These are phyloP conservation scores for Colletotrichum incanum DNA, from an alignment of 2,329 filamentous ascomycete species.

Conservation along the genomic window DNA sequence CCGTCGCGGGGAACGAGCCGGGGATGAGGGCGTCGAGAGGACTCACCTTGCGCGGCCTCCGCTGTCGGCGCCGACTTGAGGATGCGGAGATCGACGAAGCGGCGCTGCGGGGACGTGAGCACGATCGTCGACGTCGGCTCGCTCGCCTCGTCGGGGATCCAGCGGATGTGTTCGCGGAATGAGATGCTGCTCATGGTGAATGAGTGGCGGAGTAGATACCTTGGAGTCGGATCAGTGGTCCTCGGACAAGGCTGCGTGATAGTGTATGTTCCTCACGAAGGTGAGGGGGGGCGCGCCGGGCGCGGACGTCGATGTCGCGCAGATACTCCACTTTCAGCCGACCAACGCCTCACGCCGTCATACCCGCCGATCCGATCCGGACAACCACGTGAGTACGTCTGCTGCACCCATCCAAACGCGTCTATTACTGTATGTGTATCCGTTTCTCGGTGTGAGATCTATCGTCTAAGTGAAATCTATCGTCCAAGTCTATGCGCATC, in stretches of 20 bases:
- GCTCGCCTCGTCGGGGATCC: constrained; percentile 64
- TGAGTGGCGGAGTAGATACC: too few species aligned
- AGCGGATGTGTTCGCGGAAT: constrained; percentile 71
- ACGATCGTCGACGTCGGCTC: constrained; percentile 78
- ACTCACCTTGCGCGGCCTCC: constrained; percentile 35
- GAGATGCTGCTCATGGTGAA: constrained; percentile 67
- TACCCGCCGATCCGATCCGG: constrained; percentile 5
- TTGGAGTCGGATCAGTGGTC: too few species aligned
- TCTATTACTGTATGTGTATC: constrained; percentile 15
- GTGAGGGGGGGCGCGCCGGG: not conserved
- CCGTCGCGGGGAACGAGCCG: too few species aligned
- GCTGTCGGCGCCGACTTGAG: constrained; percentile 45
- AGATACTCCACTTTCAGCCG: constrained; percentile 30
- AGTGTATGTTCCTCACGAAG: not conserved
- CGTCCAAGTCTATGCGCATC: constrained; percentile 5
- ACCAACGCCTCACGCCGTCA: constrained; percentile 21
- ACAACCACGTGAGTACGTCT: not conserved
- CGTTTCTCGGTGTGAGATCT: constrained; percentile 24
- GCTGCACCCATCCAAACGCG: not conserved
- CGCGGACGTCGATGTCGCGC: constrained; percentile 6
- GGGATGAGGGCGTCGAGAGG: too few species aligned
- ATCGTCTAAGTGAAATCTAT: constrained; percentile 13
- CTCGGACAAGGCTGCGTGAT: not conserved
- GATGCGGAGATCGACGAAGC: constrained; percentile 76
- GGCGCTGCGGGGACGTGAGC: constrained; percentile 70